Conservation (phyloP, 768 basidiomycete species). For the Collybiopsis confluens region DNA sequence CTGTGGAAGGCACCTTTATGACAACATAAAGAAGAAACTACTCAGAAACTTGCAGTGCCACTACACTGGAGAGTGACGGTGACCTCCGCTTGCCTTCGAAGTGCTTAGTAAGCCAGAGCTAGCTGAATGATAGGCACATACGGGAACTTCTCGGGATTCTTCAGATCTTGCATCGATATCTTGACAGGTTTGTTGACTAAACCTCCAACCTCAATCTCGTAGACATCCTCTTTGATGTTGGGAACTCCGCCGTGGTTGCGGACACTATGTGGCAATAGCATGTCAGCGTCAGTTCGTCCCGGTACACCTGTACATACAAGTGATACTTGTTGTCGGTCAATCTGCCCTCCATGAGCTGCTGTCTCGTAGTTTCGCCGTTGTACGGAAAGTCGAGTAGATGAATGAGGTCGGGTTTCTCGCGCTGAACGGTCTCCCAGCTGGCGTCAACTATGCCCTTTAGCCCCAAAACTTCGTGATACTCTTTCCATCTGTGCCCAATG, state of each 20-base stretch:
- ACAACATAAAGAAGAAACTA: background rate
- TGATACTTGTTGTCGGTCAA: conserved; percentile 46
- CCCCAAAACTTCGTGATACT: conserved; percentile 48
- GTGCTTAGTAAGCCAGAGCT: background rate
- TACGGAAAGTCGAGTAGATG: conserved; percentile 53
- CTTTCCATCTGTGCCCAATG: conserved; percentile 47
- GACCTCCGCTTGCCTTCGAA: conserved; percentile 37
- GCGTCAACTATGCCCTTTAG: conserved; percentile 40
- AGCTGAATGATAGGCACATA: conserved; percentile 26
- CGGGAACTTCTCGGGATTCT: conserved; percentile 45
- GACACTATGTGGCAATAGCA: conserved; percentile 26
- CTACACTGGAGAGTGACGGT: conserved; percentile 55
- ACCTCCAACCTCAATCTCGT: conserved; percentile 48
- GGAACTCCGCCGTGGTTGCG: conserved; percentile 54
- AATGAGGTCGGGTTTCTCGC: conserved; percentile 47
- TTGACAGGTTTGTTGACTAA: conserved; percentile 42
- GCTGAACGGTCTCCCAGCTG: conserved; percentile 48
- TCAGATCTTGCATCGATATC: conserved; percentile 42
- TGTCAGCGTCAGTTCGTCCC: background rate
- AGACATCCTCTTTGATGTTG: conserved; percentile 41
- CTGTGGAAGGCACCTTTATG: background rate
- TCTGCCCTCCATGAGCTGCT: conserved; percentile 39
- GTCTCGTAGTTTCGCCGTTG: conserved; percentile 46
- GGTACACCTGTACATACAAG: conserved; percentile 30
- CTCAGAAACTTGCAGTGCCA: conserved; percentile 28